phyloP scores from a whole-genome alignment of 2,329 filamentous ascomycete genomes.

The Exophiala mesophila region DNA sequence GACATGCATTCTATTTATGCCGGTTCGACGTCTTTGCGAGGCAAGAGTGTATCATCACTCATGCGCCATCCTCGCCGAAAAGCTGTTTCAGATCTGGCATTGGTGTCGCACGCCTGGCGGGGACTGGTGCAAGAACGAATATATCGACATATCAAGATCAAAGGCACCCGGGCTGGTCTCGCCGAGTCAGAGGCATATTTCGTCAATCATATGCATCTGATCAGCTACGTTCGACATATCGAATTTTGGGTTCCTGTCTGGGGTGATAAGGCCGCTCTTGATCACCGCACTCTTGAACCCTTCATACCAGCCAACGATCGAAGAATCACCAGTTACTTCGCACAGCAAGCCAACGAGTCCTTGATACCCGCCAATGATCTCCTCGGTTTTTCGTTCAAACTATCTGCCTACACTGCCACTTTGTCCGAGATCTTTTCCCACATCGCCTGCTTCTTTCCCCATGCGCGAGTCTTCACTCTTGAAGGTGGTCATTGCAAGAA shows the following conservation, averaged over 20 bases:
- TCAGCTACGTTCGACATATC: conserved; percentile 63
- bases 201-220: conserved; percentile 53
- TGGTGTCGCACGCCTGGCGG: conserved; percentile 59
- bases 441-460: conserved; percentile 54
- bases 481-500: conserved; percentile 75
- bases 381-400: conserved; percentile 52
- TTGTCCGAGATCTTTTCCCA: conserved; percentile 66
- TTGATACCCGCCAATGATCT: conserved; percentile 45
- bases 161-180: conserved; percentile 62
- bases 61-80: conserved; percentile 63
- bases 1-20: conserved; percentile 60
- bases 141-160: conserved; percentile 71
- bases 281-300: conserved; percentile 9
- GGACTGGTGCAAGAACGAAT: conserved; percentile 65
- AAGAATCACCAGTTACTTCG: conserved; percentile 13
- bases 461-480: conserved; percentile 62
- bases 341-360: conserved; percentile 13
- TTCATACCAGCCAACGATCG: conserved; percentile 13
- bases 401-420: conserved; percentile 63
- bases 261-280: conserved; percentile 44
- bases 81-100: conserved; percentile 61
- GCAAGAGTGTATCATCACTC: conserved; percentile 56
- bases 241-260: conserved; percentile 75
- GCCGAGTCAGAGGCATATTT: conserved; percentile 60
- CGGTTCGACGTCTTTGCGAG: conserved; percentile 49